These are phyloP conservation scores for Albifimbria verrucaria DNA, from an alignment of 2,329 filamentous ascomycete genomes.

Conservation along the genomic window DNA sequence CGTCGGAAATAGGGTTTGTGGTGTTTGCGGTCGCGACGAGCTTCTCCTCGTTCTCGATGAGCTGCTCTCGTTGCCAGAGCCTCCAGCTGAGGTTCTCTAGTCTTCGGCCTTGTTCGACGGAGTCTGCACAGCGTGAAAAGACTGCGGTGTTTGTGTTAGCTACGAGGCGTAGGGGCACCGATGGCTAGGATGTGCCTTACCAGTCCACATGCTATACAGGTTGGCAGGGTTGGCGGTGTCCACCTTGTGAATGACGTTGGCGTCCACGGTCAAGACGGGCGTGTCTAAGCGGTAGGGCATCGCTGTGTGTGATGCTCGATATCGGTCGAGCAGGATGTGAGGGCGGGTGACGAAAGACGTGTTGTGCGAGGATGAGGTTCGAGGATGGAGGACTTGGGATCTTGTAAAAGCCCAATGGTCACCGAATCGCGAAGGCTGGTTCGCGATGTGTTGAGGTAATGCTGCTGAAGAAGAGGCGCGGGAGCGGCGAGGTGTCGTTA, in stretches of 20 bases:
- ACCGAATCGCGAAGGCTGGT: not conserved
- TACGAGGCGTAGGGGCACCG: constrained; percentile 10
- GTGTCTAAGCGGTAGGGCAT: constrained; percentile 86
- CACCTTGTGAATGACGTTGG: constrained; percentile 88
- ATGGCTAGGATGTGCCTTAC: constrained; percentile 51
- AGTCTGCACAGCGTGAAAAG: constrained; percentile 91
- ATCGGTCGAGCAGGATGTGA: constrained; percentile 26
- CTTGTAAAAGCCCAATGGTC: not conserved
- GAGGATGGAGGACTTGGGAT: not conserved
- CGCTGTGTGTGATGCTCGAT: constrained; percentile 33
- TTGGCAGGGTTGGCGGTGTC: constrained; percentile 91
- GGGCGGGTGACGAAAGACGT: constrained; percentile 6
- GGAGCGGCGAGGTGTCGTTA: too few relatives aligned
- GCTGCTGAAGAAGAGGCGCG: not conserved
- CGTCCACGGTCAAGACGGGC: constrained; percentile 87
- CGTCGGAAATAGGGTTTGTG: constrained; percentile 19
- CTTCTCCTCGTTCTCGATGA: constrained; percentile 71
- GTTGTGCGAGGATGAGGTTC: constrained; percentile 4
- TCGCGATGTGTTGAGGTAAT: not conserved
- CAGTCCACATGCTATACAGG: constrained; percentile 95
- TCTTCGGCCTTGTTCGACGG: constrained; percentile 86
- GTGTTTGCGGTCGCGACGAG: constrained; percentile 33
- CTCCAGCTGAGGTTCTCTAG: constrained; percentile 96
- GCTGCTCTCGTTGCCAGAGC: constrained; percentile 80
- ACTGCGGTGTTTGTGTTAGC: constrained; percentile 52